Conservation (phyloP, 768 basidiomycete species). For the Arthromyces matolae region DNA sequence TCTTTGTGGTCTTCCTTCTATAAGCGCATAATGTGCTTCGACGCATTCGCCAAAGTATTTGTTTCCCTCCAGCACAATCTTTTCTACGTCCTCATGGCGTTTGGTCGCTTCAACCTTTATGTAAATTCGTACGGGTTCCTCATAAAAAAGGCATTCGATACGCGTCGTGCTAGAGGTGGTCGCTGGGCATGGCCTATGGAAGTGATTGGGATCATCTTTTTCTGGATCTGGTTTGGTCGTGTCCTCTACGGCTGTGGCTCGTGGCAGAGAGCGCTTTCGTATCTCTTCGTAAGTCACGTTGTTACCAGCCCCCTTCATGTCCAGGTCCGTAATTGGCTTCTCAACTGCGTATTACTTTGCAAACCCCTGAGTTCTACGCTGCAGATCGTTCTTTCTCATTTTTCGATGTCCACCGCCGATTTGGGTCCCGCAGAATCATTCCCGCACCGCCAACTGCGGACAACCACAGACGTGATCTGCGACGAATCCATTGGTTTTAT, state of each 20-base stretch:
- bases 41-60: conserved; percentile 60
- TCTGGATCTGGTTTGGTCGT: conserved; percentile 83
- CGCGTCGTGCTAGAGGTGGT: conserved; percentile 61
- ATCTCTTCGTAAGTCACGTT: conserved; percentile 81
- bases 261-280: conserved; percentile 66
- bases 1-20: conserved; percentile 94
- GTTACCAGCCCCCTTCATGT: conserved; percentile 90
- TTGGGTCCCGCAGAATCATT: conserved; percentile 90
- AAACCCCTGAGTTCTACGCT: not conserved
- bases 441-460: conserved; percentile 89
- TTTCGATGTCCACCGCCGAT: conserved; percentile 90
- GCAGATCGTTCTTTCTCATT: conserved; percentile 95
- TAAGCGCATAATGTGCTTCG: conserved; percentile 79
- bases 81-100: conserved; percentile 86
- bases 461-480: conserved; percentile 96
- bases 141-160: conserved; percentile 59
- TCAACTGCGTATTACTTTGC: not conserved
- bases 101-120: conserved; percentile 95
- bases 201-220: conserved; percentile 69
- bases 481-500: conserved; percentile 78
- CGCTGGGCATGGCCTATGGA: conserved; percentile 80
- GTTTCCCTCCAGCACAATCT: conserved; percentile 84
- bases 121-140: conserved; percentile 80
- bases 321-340: conserved; percentile 54
- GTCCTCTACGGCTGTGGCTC: conserved; percentile 69